phyloP scores from a whole-genome alignment of 305 asterid genomes.

The Withania somnifera region DNA sequence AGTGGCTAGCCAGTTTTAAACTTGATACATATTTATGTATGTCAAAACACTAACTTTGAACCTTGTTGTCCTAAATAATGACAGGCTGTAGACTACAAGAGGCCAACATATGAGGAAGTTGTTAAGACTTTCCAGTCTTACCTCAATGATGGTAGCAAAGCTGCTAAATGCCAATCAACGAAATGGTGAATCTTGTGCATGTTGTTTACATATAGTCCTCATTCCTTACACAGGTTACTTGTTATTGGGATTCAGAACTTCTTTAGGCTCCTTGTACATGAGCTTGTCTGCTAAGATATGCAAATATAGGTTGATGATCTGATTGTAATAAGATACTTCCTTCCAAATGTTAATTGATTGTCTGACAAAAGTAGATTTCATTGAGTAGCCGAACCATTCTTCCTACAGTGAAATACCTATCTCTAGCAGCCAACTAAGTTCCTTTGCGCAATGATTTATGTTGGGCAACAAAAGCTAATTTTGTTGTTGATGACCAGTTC shows the following conservation, averaged over 20 bases:
- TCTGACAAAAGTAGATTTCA: not conserved
- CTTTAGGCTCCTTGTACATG: conserved; percentile 37
- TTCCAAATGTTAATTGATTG: not conserved
- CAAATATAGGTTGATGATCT: conserved; percentile 23
- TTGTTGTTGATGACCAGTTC: not conserved
- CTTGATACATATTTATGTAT: not conserved
- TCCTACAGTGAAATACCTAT: not conserved
- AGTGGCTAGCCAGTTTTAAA: not conserved
- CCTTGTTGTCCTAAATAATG: not conserved
- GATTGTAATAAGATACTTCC: conserved; percentile 18
- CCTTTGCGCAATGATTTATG: not conserved
- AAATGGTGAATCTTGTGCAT: conserved; percentile 30
- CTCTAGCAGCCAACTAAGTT: not conserved
- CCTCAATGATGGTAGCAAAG: conserved; percentile 36
- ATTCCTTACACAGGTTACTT: not conserved
- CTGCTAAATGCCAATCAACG: conserved; percentile 64
- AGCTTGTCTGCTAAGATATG: conserved; percentile 23
- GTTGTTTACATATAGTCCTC: not conserved
- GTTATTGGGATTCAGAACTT: not conserved
- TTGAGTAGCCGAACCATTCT: not conserved
- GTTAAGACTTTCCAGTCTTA: conserved; percentile 48
- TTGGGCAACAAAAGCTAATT: not conserved
- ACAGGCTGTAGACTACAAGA: conserved; percentile 93
- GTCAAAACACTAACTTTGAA: not conserved
- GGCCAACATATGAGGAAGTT: conserved; percentile 90